Conservation (phyloP, 805 yeast species). For the Cyberlindnera xishuangbannaensis region DNA sequence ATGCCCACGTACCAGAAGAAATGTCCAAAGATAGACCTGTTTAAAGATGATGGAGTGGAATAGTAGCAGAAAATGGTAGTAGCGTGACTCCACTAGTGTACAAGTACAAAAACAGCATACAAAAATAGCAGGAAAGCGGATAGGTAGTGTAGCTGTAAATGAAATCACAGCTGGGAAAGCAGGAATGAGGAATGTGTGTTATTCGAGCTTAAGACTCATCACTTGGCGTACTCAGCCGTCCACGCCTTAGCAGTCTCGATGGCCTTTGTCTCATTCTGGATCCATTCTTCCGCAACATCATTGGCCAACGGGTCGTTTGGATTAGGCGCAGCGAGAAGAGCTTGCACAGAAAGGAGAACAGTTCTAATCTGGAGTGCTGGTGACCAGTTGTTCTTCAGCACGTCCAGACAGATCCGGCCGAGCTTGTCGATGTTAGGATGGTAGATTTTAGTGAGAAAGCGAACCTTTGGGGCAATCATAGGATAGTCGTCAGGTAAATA, state of each 20-base stretch:
- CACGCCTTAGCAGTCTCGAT: constrained; percentile 63
- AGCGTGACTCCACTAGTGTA: no score
- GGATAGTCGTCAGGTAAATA: constrained; percentile 96
- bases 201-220: no score
- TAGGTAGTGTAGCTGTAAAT: no score
- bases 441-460: constrained; percentile 89
- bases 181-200: no score
- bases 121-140: no score
- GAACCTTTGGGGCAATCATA: constrained; percentile 94
- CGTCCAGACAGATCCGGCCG: constrained; percentile 94
- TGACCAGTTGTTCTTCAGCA: constrained; percentile 92
- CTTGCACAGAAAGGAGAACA: constrained; percentile 84
- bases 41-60: no score
- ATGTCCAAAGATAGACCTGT: no score
- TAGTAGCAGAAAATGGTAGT: no score
- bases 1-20: no score
- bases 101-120: no score
- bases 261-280: constrained; percentile 75
- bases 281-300: constrained; percentile 97
- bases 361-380: constrained; percentile 97
- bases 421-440: constrained; percentile 95
- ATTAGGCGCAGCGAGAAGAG: constrained; percentile 90
- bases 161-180: no score
- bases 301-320: constrained; percentile 98
- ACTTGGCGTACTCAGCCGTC: constrained; percentile 26